phyloP scores from a whole-genome alignment of 192 early-diverging fungal genomes.

The Rhizophagus clarus region DNA sequence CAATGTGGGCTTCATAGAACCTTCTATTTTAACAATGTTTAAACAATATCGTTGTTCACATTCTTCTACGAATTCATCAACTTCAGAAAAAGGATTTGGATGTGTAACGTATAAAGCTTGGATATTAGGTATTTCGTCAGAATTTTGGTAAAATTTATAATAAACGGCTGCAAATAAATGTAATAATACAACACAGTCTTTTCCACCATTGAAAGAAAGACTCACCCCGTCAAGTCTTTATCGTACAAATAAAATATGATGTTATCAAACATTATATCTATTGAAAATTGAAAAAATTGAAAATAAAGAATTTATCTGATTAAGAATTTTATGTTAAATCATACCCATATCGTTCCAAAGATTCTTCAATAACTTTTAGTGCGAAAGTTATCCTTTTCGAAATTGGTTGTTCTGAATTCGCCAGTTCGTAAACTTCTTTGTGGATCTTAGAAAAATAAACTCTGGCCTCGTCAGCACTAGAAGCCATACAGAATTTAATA shows the following conservation, averaged over 20 bases:
- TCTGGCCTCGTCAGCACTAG: neutral
- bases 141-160: slow-evolving; percentile 37
- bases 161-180: slow-evolving; percentile 76
- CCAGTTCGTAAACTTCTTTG: slow-evolving; percentile 39
- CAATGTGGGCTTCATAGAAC: slow-evolving; percentile 81
- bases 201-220: slow-evolving; percentile 95
- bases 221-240: slow-evolving; percentile 64
- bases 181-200: slow-evolving; percentile 94
- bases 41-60: slow-evolving; percentile 73
- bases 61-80: slow-evolving; percentile 83
- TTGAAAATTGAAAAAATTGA: slow-evolving; percentile 3
- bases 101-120: slow-evolving; percentile 75
- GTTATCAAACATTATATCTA: neutral
- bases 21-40: slow-evolving; percentile 63
- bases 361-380: slow-evolving; percentile 57
- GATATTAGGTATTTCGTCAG: slow-evolving; percentile 43
- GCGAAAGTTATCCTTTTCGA: slow-evolving; percentile 46
- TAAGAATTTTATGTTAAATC: neutral
- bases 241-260: neutral
- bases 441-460: slow-evolving; percentile 39
- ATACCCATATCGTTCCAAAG: slow-evolving; percentile 60
- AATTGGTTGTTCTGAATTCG: slow-evolving; percentile 38
- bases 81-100: slow-evolving; percentile 79
- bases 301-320: neutral
- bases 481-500: too few relatives aligned